Conservation (phyloP, 352 stramenopile genomes). For the Globisporangium alternatum region DNA sequence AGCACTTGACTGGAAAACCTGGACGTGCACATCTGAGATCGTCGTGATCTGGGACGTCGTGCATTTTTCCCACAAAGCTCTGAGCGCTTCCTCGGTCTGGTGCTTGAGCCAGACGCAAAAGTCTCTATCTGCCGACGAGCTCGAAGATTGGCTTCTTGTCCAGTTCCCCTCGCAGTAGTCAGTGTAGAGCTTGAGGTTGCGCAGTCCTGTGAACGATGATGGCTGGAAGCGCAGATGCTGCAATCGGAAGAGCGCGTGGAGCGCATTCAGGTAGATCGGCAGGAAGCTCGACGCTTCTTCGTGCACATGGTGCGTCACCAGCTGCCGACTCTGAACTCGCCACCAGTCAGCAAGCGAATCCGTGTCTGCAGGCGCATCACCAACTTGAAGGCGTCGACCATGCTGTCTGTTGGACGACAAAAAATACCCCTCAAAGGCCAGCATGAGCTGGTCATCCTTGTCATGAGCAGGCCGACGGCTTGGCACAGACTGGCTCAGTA, state of each 20-base stretch:
- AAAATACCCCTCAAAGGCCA: conserved; percentile 37
- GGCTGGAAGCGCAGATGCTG: conserved; percentile 34
- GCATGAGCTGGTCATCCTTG: conserved; percentile 27
- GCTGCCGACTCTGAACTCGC: conserved; percentile 18
- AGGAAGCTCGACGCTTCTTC: conserved; percentile 39
- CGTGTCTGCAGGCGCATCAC: conserved; percentile 18
- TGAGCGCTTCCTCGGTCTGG: conserved; percentile 42
- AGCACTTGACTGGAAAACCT: not conserved
- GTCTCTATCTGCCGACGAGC: conserved; percentile 1
- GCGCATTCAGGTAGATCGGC: conserved; percentile 38
- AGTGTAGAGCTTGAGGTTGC: conserved; percentile 40
- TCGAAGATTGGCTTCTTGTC: not conserved
- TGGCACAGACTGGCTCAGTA: conserved; percentile 8
- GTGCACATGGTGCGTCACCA: conserved; percentile 26
- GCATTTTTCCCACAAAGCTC: conserved; percentile 33
- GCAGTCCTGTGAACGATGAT: conserved; percentile 30
- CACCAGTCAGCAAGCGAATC: conserved; percentile 10
- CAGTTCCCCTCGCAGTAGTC: conserved; percentile 16
- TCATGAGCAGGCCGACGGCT: conserved; percentile 2
- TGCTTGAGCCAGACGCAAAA: conserved; percentile 38
- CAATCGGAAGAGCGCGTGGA: conserved; percentile 58
- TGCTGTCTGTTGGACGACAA: not conserved
- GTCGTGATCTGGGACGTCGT: conserved; percentile 28
- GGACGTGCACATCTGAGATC: conserved; percentile 16
- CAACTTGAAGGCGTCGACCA: not conserved